Percentiles rank a stretch among this genome's conserved stretches.
Conservation (phyloP, 1,139 yeast genomes). For the Kurtzmaniella quercitrusa region DNA sequence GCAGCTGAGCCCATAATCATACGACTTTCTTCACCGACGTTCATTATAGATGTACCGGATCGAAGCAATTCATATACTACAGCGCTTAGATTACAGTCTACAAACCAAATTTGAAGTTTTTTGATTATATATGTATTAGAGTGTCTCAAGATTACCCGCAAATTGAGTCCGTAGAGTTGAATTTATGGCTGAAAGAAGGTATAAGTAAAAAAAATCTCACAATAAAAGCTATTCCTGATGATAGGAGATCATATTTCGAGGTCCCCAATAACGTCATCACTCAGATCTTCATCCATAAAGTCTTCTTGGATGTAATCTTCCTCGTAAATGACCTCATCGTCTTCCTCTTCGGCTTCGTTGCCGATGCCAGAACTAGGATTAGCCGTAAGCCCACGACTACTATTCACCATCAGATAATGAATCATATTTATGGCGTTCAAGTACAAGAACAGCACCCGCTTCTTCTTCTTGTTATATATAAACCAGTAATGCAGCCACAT, state of each 20-base stretch:
- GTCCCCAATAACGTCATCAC: conserved; percentile 32
- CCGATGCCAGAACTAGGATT: conserved; percentile 15
- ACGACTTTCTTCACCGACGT: no score
- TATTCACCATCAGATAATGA: conserved; percentile 35
- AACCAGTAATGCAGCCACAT: conserved; percentile 94
- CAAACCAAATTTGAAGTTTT: no score
- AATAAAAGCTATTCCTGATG: conserved; percentile 1
- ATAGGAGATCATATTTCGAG: conserved; percentile 21
- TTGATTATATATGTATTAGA: neutral
- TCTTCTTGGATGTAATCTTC: conserved; percentile 16
- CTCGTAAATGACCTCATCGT: conserved; percentile 16
- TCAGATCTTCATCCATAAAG: conserved; percentile 21
- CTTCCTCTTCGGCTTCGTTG: conserved; percentile 19
- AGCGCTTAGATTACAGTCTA: no score
- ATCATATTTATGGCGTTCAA: conserved; percentile 41
- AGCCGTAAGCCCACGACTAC: conserved; percentile 11
- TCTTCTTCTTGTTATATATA: conserved; percentile 83
- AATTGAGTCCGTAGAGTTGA: neutral
- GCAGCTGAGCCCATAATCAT: no score
- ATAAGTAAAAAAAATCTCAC: neutral
- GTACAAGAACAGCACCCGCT: conserved; percentile 84
- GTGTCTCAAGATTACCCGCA: conserved; percentile 1
- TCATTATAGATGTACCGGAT: no score
- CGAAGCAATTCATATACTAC: no score
- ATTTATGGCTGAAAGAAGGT: neutral